Base-by-base conservation (phyloP, 1,284 basidiomycete genomes). In the Trichosporon sp. region DNA sequence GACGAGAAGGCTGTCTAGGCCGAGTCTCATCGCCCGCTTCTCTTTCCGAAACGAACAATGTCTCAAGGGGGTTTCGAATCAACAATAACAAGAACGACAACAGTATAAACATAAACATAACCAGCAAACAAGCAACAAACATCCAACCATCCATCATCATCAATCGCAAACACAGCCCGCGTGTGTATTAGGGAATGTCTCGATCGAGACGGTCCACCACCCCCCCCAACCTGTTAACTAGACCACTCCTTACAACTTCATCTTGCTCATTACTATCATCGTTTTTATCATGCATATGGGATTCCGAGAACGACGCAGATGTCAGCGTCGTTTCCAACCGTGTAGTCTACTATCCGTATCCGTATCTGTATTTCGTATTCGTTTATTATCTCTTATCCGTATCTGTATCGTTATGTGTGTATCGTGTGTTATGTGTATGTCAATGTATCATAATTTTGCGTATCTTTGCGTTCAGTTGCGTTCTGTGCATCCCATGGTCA, bases 321-420 rank as follows among this genome's bases (percentile, higher is more conserved):
- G 59, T 63, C 59, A 63, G 59, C 31, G 59, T 63, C 59, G 59
- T 37, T 61, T 63, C 59, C 12, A 12, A 40, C 38, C 38, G 59
- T n/a, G 31, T 61, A 35, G 56, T 61, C 2, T 61, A 32, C 31
- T 51, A 59, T 31, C 16, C 10, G 26, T 61, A 61, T 61, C 56
- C 14, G 26, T 35, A 63, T 63, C 31, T 37, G 26, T 61, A 63
- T 63, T 37, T 16, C 6, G 12, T 61, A 32, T 61, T 61, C 56
- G n/a, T 56, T 26, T 26, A 26, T 26, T 26, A 26, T 26, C 1
- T 26, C 26, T 32, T 32, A 16, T 32, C 31, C 8, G 11, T 32
- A 32, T 32, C 11, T 35, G 4, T 21, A 32, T 61, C 38, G 38
- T 40, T 40, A 40, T 63, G 4, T 16, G 38, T 40, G 38, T 40